Evolutionary conservation across 306 rosid species (phyloP).

Genomic region (Cicer judaicum): DNA sequence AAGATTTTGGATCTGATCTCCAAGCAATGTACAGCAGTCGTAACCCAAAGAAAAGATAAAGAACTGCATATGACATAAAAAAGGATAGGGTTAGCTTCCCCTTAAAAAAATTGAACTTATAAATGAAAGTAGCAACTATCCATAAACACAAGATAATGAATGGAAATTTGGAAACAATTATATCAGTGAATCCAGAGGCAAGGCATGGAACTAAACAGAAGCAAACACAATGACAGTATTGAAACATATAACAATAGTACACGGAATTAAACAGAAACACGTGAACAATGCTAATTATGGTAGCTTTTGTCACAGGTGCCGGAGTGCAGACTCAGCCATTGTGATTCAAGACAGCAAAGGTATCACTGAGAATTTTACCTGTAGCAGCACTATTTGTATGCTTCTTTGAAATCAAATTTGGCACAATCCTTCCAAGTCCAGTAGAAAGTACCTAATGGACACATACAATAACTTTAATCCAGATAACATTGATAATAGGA

Average conservation of each 20-base stretch:
- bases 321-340: background rate
- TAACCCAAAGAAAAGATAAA: slow-evolving; percentile 88
- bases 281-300: background rate
- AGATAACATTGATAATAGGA: slow-evolving; percentile 36
- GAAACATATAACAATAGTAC: slow-evolving; percentile 22
- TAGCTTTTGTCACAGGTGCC: slow-evolving; percentile 22
- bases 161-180: slow-evolving; percentile 29
- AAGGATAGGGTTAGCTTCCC: slow-evolving; percentile 28
- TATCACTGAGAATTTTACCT: slow-evolving; percentile 56
- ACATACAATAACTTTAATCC: slow-evolving; percentile 48
- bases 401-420: slow-evolving; percentile 97
- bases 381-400: slow-evolving; percentile 99
- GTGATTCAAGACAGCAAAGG: background rate
- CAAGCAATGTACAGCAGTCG: slow-evolving; percentile 95
- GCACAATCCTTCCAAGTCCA: slow-evolving; percentile 97
- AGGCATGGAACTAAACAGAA: slow-evolving; percentile 16
- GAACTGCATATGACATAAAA: slow-evolving; percentile 65
- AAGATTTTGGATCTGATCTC: slow-evolving; percentile 92
- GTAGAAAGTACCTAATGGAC: slow-evolving; percentile 90
- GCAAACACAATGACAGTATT: slow-evolving; percentile 13
- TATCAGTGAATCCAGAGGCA: slow-evolving; percentile 24
- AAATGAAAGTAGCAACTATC: slow-evolving; percentile 13
- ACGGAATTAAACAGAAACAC: slow-evolving; percentile 14
- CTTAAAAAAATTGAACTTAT: slow-evolving; percentile 19
- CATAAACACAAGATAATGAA: slow-evolving; percentile 21